A percentile compares a stretch with the other conserved stretches of the same genome.
Evolutionary conservation across 2,329 filamentous ascomycete genomes (phyloP).

Genomic region (Ascochyta pisi): DNA sequence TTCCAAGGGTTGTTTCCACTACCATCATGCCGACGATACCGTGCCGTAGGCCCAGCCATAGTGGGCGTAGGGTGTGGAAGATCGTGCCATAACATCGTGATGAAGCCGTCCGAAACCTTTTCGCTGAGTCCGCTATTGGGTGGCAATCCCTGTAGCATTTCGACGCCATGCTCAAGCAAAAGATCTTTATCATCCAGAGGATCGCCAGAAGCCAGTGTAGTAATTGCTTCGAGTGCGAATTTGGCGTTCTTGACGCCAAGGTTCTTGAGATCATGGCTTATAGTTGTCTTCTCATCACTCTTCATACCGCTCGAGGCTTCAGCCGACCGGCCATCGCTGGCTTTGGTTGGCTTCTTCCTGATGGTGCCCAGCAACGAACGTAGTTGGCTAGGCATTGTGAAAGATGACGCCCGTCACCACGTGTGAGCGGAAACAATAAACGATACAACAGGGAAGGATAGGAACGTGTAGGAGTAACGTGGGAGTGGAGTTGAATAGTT

Average conservation of each 20-base stretch:
- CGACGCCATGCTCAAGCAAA: slow-evolving; percentile 57
- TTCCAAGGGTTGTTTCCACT: slow-evolving; percentile 59
- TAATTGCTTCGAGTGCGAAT: slow-evolving; percentile 63
- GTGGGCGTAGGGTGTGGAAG: slow-evolving; percentile 60
- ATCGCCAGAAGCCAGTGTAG: slow-evolving; percentile 68
- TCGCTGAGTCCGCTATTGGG: slow-evolving; percentile 57
- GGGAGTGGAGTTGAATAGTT: not conserved
- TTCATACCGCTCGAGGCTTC: slow-evolving; percentile 33
- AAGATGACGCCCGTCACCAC: not conserved
- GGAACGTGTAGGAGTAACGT: not conserved
- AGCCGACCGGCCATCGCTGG: slow-evolving; percentile 56
- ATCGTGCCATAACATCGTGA: slow-evolving; percentile 61
- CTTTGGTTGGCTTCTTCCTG: slow-evolving; percentile 54
- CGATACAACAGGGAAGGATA: not conserved
- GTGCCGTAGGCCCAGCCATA: slow-evolving; percentile 54
- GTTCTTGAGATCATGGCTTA: slow-evolving; percentile 62
- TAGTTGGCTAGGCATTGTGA: slow-evolving; percentile 46
- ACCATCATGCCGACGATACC: slow-evolving; percentile 50
- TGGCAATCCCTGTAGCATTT: slow-evolving; percentile 60
- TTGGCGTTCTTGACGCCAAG: slow-evolving; percentile 57
- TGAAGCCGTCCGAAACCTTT: slow-evolving; percentile 59
- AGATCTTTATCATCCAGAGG: slow-evolving; percentile 66
- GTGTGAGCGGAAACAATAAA: slow-evolving; percentile 3
- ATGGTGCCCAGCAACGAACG: slow-evolving; percentile 55
- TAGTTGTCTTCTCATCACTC: slow-evolving; percentile 33